Evolutionary conservation across 148 eudicot species (phyloP).

Genomic region (Spergularia marina): DNA sequence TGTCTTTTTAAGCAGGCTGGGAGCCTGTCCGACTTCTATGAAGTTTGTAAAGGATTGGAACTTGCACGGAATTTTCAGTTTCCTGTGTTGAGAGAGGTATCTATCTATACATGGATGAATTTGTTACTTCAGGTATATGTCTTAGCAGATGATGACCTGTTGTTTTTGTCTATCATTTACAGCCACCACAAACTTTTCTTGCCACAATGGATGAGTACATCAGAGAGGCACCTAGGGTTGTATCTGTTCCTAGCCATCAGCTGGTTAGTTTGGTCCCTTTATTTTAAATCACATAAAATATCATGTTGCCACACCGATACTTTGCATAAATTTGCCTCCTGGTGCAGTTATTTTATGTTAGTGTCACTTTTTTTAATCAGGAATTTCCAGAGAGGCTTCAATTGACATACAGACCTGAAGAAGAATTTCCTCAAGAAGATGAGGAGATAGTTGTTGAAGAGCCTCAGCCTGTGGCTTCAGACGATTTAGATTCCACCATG

Average conservation of each 20-base stretch:
- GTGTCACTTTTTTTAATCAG: constrained; percentile 40
- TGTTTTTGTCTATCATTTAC: constrained; percentile 24
- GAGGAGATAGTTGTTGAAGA: constrained; percentile 41
- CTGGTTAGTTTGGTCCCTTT: constrained; percentile 44
- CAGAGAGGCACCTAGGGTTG: constrained; percentile 91
- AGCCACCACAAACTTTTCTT: constrained; percentile 62
- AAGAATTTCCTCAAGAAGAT: constrained; percentile 48
- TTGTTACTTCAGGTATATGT: neutral
- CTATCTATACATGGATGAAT: neutral
- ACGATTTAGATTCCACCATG: constrained; percentile 33
- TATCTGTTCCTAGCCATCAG: constrained; percentile 57
- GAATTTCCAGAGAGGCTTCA: constrained; percentile 90
- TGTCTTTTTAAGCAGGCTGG: constrained; percentile 47
- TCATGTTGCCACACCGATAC: neutral
- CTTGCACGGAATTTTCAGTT: constrained; percentile 97
- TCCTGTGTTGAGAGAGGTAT: constrained; percentile 91
- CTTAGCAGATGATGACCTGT: constrained; percentile 18
- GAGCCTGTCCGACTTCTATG: constrained; percentile 89
- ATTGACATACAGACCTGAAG: constrained; percentile 80
- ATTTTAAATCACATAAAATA: neutral
- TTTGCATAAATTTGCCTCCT: neutral
- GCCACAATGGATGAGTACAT: constrained; percentile 97
- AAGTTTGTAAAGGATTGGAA: constrained; percentile 91
- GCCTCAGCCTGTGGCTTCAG: constrained; percentile 40
- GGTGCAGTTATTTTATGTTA: neutral